Evolutionary conservation across 2,329 filamentous ascomycete species (phyloP).

Genomic region (Thelonectria discophora): DNA sequence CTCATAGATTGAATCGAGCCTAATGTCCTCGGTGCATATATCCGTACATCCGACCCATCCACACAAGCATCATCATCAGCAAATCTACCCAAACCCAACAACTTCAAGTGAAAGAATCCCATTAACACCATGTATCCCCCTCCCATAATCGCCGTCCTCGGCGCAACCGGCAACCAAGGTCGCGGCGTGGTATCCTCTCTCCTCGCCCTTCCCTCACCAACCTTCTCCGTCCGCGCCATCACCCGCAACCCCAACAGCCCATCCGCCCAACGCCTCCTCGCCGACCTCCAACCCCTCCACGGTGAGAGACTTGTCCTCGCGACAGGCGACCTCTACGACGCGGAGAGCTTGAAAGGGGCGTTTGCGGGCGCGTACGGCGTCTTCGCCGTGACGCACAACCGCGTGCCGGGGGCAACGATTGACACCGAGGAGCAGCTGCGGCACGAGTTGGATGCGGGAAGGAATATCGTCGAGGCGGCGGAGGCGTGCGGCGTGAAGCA

Average conservation of each 20-base stretch:
- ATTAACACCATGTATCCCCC: neutral
- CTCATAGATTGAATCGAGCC: too few relatives aligned
- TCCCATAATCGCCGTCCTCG: slow-evolving; percentile 24
- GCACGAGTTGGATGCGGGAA: slow-evolving; percentile 27
- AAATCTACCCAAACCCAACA: too few relatives aligned
- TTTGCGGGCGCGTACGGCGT: slow-evolving; percentile 24
- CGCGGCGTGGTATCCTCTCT: slow-evolving; percentile 16
- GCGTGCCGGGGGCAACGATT: slow-evolving; percentile 13
- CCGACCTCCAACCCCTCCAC: neutral
- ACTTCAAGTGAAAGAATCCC: too few relatives aligned
- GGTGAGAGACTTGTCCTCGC: slow-evolving; percentile 2
- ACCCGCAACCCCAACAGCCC: slow-evolving; percentile 4
- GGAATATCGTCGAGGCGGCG: slow-evolving; percentile 27
- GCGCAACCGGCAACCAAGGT: slow-evolving; percentile 23
- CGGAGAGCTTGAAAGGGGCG: slow-evolving; percentile 7
- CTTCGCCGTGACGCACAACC: slow-evolving; percentile 24
- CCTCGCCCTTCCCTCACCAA: slow-evolving; percentile 1
- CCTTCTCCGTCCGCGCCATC: slow-evolving; percentile 19
- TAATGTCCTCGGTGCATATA: neutral
- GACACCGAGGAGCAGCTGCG: slow-evolving; percentile 22
- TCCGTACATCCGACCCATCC: neutral
- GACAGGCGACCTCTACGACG: slow-evolving; percentile 21
- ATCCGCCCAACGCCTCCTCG: neutral
- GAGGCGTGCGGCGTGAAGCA: slow-evolving; percentile 21
- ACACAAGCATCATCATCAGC: too few relatives aligned